Evolutionary conservation across 345 rosid genomes (phyloP), one percentile per base, ranked within the genome.

Genomic region (Draba incana): DNA sequence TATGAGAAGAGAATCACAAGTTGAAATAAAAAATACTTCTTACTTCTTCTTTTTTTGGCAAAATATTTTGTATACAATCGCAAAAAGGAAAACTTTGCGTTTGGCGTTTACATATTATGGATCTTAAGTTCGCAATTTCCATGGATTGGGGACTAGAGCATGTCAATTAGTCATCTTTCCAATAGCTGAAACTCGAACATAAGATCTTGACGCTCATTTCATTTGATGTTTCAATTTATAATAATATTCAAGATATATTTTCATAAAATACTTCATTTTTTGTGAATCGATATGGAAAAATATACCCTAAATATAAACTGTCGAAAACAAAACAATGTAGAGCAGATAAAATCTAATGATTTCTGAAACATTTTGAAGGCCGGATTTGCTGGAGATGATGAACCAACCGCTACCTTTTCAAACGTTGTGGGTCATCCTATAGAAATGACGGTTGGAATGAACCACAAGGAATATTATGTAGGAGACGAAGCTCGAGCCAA

Each of bases 371-470:
- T 39, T 69, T 39, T 45, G 15, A 39, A 79, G 84, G 84, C 81
- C 50, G 82, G 81, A 64, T 81, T 65, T 59, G 75, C 70, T 27
- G 82, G 84, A 10, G 68, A 70, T 11, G 84, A 78, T 79, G 79
- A 77, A 25, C 84, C 82, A 37, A 70, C 56, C 15, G 61, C 64
- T 30, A 69, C 67, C 47, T 81, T 79, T 27, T 79, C 84, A 16
- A 81, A 80, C 75, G 58, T 75, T 12, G 75, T 79, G 38, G 73
- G 73, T 49, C 73, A 66, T 15, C 66, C 66, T 42, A 49, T 0
- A 24, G 20, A 20, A 20, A 20, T 20, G 20, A 20, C 20, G 20
- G 20, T 20, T 20, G 73, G 57, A 42, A 27, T 49, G 48, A 1
- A 2, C 39, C 4, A 23, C 6, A 49, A 58, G 10, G 43, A 69